These are phyloP conservation scores for Coniochaeta prunicola DNA, from an alignment of 2,329 filamentous ascomycete genomes.

Conservation along the genomic window DNA sequence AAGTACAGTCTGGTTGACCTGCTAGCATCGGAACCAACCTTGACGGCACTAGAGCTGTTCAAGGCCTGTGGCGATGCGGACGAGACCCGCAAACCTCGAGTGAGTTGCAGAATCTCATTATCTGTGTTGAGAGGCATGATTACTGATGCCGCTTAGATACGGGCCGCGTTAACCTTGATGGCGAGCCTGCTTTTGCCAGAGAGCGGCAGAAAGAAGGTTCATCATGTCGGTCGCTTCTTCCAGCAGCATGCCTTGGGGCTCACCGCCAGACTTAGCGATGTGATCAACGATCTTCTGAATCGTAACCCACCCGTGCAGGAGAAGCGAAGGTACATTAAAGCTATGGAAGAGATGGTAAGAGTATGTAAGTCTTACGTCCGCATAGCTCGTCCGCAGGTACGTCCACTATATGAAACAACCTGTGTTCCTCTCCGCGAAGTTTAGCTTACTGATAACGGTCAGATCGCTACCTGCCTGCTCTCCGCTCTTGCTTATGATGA, in stretches of 20 bases:
- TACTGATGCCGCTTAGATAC: constrained; percentile 31
- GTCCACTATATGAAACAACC: constrained; percentile 13
- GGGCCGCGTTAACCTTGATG: constrained; percentile 40
- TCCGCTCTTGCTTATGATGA: constrained; percentile 70
- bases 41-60: constrained; percentile 73
- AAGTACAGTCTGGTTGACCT: constrained; percentile 59
- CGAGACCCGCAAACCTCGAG: constrained; percentile 46
- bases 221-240: constrained; percentile 66
- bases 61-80: constrained; percentile 68
- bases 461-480: constrained; percentile 89
- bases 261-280: constrained; percentile 72
- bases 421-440: not conserved
- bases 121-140: constrained; percentile 8
- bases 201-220: constrained; percentile 24
- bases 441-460: constrained; percentile 13
- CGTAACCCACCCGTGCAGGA: constrained; percentile 53
- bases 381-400: constrained; percentile 77
- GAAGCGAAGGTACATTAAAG: constrained; percentile 69
- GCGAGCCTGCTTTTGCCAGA: constrained; percentile 18
- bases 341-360: constrained; percentile 81
- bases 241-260: constrained; percentile 80
- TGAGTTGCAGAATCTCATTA: constrained; percentile 29
- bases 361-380: constrained; percentile 67
- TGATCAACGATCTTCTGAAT: constrained; percentile 60
- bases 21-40: constrained; percentile 66